phyloP scores from a whole-genome alignment of 2,329 filamentous ascomycete genomes.

The Talaromyces sp. region DNA sequence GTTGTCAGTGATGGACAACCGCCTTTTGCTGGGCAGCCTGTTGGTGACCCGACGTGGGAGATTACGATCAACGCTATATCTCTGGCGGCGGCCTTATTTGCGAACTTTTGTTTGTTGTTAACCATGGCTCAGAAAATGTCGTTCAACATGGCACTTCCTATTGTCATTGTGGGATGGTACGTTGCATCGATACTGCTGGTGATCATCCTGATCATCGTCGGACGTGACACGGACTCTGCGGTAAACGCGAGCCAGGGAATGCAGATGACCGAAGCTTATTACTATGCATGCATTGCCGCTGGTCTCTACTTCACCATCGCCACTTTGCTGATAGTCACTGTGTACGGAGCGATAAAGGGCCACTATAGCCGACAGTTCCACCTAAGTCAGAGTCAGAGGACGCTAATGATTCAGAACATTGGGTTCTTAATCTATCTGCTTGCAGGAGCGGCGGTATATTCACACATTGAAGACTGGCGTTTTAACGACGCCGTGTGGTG shows the following conservation, averaged over 20 bases:
- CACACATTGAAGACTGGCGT: constrained; percentile 34
- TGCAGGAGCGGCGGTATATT: constrained; percentile 37
- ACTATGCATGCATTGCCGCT: constrained; percentile 59
- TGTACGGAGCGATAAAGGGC: constrained; percentile 52
- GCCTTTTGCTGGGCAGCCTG: neutral
- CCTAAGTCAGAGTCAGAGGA: constrained; percentile 55
- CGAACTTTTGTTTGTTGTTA: constrained; percentile 54
- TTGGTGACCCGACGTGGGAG: constrained; percentile 31
- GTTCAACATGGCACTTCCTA: constrained; percentile 56
- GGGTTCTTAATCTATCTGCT: constrained; percentile 40
- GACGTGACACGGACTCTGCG: constrained; percentile 37
- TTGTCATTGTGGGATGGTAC: constrained; percentile 60
- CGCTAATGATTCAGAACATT: constrained; percentile 47
- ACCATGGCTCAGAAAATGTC: constrained; percentile 57
- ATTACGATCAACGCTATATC: constrained; percentile 56
- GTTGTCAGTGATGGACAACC: constrained; percentile 43
- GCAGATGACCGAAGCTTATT: constrained; percentile 55
- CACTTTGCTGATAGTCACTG: constrained; percentile 53
- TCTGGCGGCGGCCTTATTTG: constrained; percentile 51
- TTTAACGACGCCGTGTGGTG: constrained; percentile 36
- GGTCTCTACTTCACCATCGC: constrained; percentile 56
- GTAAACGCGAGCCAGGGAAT: constrained; percentile 30
- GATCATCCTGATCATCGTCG: constrained; percentile 48
- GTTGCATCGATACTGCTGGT: constrained; percentile 54
- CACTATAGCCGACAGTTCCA: constrained; percentile 57